Evolutionary conservation across 148 eudicot species (phyloP).

Genomic region (Cornus suecica): DNA sequence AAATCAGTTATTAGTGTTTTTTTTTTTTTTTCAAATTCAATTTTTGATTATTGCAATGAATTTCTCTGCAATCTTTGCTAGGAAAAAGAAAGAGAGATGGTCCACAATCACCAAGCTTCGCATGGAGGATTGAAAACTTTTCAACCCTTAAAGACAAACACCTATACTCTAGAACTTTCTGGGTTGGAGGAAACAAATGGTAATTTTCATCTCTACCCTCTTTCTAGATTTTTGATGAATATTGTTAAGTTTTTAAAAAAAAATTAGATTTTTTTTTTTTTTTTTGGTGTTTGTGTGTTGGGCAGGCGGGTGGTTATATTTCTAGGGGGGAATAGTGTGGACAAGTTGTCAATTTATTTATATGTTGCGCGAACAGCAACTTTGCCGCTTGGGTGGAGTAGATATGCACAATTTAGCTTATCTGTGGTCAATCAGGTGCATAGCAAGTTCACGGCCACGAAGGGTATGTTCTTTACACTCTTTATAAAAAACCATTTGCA

Average conservation of each 20-base stretch:
- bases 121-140: slow-evolving; percentile 30
- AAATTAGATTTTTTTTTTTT: no score
- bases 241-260: no score
- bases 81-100: no score
- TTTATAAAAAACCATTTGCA: background rate
- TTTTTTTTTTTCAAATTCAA: no score
- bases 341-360: slow-evolving; percentile 80
- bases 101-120: no score
- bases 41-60: no score
- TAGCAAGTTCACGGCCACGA: slow-evolving; percentile 54
- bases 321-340: slow-evolving; percentile 92
- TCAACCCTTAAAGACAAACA: slow-evolving; percentile 21
- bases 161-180: slow-evolving; percentile 20
- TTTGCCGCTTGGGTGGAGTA: slow-evolving; percentile 91
- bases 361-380: slow-evolving; percentile 84
- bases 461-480: slow-evolving; percentile 41
- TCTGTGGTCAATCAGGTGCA: slow-evolving; percentile 74
- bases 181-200: slow-evolving; percentile 29
- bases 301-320: slow-evolving; percentile 85
- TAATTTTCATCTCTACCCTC: slow-evolving; percentile 4
- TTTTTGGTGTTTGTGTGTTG: background rate
- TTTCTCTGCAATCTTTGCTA: no score
- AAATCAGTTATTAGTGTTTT: no score
- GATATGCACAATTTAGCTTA: slow-evolving; percentile 84
- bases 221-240: background rate